Evolutionary conservation across 2,329 filamentous ascomycete species (phyloP).

Genomic region (Chaetomiaceae sp.): DNA sequence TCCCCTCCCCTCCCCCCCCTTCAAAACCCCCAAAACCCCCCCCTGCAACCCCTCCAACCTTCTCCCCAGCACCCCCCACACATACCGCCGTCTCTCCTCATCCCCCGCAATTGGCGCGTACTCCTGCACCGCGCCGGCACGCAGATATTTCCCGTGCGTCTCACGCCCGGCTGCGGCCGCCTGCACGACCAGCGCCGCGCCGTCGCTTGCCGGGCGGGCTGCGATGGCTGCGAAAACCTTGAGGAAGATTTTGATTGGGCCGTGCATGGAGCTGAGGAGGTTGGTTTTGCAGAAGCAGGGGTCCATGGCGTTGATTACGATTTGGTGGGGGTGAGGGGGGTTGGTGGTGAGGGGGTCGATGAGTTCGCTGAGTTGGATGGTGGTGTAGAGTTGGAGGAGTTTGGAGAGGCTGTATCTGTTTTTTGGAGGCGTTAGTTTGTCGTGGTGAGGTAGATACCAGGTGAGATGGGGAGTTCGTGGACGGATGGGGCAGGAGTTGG

Average conservation of each 20-base stretch:
- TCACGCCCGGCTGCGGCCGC: constrained; percentile 16
- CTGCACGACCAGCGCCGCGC: constrained; percentile 20
- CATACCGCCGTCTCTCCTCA: constrained; percentile 4
- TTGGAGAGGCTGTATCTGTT: constrained; percentile 25
- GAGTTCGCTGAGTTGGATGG: constrained; percentile 12
- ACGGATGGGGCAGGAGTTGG: too few relatives aligned
- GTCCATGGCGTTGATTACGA: constrained; percentile 24
- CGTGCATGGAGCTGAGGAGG: constrained; percentile 12
- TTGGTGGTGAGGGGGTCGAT: neutral
- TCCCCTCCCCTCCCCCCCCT: too few relatives aligned
- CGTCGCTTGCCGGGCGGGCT: constrained; percentile 21
- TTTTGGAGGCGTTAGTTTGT: constrained; percentile 1
- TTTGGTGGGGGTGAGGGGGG: constrained; percentile 1
- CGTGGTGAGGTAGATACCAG: too few relatives aligned
- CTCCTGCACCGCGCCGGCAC: constrained; percentile 13
- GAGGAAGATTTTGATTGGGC: constrained; percentile 1
- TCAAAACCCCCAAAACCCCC: neutral
- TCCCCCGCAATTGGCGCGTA: constrained; percentile 16
- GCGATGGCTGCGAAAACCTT: constrained; percentile 15
- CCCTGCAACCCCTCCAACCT: constrained; percentile 14
- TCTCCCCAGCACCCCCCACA: constrained; percentile 16
- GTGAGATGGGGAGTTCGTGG: too few relatives aligned
- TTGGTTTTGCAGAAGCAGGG: constrained; percentile 25
- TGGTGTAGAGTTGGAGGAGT: constrained; percentile 16
- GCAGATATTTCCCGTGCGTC: constrained; percentile 22